phyloP scores from a whole-genome alignment of 129 eudicot species.

The Daucus carota region DNA sequence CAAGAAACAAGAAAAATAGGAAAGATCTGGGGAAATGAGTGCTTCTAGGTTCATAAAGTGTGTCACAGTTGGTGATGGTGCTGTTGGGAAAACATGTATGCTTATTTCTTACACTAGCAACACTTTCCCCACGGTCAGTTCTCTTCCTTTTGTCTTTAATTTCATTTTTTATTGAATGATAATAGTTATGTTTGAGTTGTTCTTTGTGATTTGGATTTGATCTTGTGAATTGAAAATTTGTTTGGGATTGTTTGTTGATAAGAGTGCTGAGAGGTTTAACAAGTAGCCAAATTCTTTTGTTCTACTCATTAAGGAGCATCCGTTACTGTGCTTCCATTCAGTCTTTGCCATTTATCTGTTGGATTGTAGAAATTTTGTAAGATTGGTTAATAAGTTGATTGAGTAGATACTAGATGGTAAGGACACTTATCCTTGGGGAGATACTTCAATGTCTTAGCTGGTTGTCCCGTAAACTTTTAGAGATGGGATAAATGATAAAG shows the following conservation, averaged over 20 bases:
- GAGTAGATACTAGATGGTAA: neutral
- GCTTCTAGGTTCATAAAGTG: slow-evolving; percentile 89
- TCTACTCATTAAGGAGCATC: neutral
- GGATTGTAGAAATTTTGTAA: neutral
- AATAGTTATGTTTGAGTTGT: neutral
- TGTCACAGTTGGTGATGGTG: slow-evolving; percentile 97
- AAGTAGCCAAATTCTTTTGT: neutral
- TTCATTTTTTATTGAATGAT: neutral
- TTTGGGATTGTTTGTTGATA: neutral
- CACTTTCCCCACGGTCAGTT: slow-evolving; percentile 88
- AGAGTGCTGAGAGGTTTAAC: neutral
- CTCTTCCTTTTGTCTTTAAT: neutral
- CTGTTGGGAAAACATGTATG: slow-evolving; percentile 98
- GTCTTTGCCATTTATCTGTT: neutral
- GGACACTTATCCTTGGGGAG: neutral
- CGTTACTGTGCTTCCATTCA: neutral
- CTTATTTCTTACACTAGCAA: slow-evolving; percentile 90
- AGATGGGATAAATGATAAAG: neutral
- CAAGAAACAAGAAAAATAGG: neutral
- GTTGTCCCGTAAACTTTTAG: neutral
- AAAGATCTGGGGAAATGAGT: slow-evolving; percentile 16
- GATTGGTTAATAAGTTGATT: neutral
- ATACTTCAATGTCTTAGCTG: neutral
- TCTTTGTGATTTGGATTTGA: neutral
- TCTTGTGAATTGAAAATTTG: neutral